Evolutionary conservation across 192 early-diverging fungal genomes (phyloP), one percentile per base, ranked within the genome.

Genomic region (Dissophora globulifera): DNA sequence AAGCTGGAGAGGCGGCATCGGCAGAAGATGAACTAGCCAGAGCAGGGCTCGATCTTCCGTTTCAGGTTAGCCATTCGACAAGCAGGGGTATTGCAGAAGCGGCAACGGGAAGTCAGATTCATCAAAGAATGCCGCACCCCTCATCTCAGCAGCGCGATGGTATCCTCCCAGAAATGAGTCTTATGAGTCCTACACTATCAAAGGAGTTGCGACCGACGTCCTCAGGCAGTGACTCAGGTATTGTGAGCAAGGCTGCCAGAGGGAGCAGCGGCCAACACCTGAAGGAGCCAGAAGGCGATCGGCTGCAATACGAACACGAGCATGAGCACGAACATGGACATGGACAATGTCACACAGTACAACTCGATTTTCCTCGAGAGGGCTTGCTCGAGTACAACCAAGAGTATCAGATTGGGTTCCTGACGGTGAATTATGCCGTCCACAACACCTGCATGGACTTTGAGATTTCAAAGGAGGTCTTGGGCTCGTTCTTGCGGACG

Each of bases 391-490:
- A 75, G 50, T 75, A 75, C 38, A 75, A 75, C 13, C 62, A 75
- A 19, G 62, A 65, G 20, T 59, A 75, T 6, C 71, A 75, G 51
- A 75, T 75, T 49, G 71, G 71, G 23, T 75, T 75, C 45, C n/a
- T 75, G 33, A 75, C 71, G 0, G 71, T 75, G 7, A 42, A 75
- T n/a, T 75, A 65, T 47, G 71, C 71, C 7, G 50, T 50, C 3
- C 71, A 75, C 41, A 75, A 65, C 50, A 75, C 49, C 1, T 75
- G 71, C 29, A 75, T 60, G 48, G 71, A 75, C 22, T 75, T 61
- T 61, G 48, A 35, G 42, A 56, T 75, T 26, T 25, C 71, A 4
- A 75, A 54, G 41, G 62, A 75, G 31, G 71, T 64, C 10, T 25
- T 75, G 38, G 62, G 62, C 12, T 35, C 60, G 19, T 75, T 75